Base-by-base conservation (phyloP, 805 yeast genomes). In the Suhomyces vadensis region DNA sequence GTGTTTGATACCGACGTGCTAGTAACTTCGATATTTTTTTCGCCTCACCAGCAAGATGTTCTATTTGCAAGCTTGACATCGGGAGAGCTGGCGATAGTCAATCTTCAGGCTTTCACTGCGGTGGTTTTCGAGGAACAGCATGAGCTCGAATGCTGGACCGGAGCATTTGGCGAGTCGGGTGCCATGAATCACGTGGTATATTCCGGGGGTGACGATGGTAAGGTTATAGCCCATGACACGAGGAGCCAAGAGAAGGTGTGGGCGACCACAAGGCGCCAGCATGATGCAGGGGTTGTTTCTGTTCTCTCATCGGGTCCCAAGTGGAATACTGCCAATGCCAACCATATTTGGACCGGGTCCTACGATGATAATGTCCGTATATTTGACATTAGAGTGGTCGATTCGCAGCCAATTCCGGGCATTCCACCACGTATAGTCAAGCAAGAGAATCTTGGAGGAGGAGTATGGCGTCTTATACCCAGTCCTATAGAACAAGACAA, bases 401-500 rank as follows among this genome's bases (percentile, higher is more conserved):
- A 55, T 65, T 70, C 71, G 54, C 60, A 61, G 13, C 49, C 70
- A 26, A 54, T 61, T 22, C 67, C 62, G 19, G 83, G 85, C 1
- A 55, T 70, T n/a, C 66, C 77, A 1, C 92, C 92, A 0, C 64
- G 62, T 23, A 69, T 72, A 0, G 57, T 60, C 5, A 62, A 70
- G 10, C 67, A 69, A 35, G 61, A 70, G 22, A 76, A 83, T 37
- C 67, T 94, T 3, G 91, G 89, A 1, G 98, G 99, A 5, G 99
- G 99, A 1, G 98, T 92, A 2, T 92, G 99, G 99, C 71, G 96
- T 54, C 72, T 94, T 46, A 67, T 81, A 6, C 96, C 96, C 2
- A 71, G 79, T 14, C 78, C 81, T 0, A 43, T 19, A 11, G 13
- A 11, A 26, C 13, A 51, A 0, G 52, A 57, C 3, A 52, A 57